phyloP scores from a whole-genome alignment of 208 protist genomes.

The Crithidia sp. region DNA sequence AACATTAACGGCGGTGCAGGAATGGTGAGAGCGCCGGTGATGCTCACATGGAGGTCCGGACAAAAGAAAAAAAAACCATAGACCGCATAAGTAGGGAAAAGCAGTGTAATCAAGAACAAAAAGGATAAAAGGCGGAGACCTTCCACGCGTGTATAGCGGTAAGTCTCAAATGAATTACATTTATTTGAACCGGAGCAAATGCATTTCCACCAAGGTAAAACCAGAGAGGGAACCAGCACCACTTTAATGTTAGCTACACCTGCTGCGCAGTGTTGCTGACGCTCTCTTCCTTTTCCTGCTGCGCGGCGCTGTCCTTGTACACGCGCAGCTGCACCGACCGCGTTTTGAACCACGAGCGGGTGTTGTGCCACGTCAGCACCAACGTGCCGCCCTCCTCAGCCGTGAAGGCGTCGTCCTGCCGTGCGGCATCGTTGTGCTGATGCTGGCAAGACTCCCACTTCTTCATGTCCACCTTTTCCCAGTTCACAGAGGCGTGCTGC shows the following conservation, averaged over 20 bases:
- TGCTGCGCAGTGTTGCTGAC: background rate
- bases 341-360: conserved; percentile 39
- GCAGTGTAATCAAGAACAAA: background rate
- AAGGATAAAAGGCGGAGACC: background rate
- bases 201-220: too few relatives aligned
- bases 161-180: background rate
- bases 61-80: background rate
- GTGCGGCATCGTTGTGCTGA: background rate
- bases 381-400: conserved; percentile 45
- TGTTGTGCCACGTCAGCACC: conserved; percentile 66
- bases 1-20: too few relatives aligned
- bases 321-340: conserved; percentile 59
- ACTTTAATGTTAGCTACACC: background rate
- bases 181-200: background rate
- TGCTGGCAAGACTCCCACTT: conserved; percentile 4
- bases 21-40: too few relatives aligned
- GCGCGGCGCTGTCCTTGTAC: conserved; percentile 31
- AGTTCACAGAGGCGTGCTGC: background rate
- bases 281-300: background rate
- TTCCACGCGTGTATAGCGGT: background rate
- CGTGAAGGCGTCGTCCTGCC: conserved; percentile 34
- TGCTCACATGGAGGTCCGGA: too few relatives aligned
- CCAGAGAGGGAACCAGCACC: too few relatives aligned
- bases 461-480: background rate
- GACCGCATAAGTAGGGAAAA: background rate